Evolutionary conservation across 75 land plant genomes (phyloP).

Genomic region (Larix kaempferi): DNA sequence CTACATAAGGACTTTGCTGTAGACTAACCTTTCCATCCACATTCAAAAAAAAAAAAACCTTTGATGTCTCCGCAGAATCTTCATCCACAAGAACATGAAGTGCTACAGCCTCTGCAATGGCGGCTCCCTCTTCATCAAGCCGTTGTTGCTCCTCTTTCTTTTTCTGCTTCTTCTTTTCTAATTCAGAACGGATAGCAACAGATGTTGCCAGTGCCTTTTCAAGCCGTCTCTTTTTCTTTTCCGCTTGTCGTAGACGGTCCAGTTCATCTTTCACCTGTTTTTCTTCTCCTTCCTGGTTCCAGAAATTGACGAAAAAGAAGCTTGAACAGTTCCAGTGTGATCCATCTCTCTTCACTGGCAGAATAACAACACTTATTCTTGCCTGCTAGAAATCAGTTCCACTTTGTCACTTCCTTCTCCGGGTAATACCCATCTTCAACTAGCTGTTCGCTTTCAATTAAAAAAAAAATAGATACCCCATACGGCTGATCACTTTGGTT

Average conservation of each 20-base stretch:
- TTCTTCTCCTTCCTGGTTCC: slow-evolving; percentile 82
- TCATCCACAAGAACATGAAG: slow-evolving; percentile 87
- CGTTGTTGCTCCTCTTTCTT: slow-evolving; percentile 94
- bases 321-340: slow-evolving; percentile 34
- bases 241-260: slow-evolving; percentile 90
- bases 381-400: background rate
- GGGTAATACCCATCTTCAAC: background rate
- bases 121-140: slow-evolving; percentile 97
- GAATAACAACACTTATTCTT: background rate
- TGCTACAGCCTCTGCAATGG: slow-evolving; percentile 95
- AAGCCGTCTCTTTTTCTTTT: slow-evolving; percentile 92
- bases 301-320: slow-evolving; percentile 13
- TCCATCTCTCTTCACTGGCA: slow-evolving; percentile 24
- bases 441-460: background rate
- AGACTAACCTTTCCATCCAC: slow-evolving; percentile 16
- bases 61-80: slow-evolving; percentile 61
- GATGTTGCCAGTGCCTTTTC: slow-evolving; percentile 99
- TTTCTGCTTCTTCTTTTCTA: slow-evolving; percentile 93
- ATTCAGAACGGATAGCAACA: slow-evolving; percentile 89
- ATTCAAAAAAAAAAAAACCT: slow-evolving; percentile 23
- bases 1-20: slow-evolving; percentile 12
- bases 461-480: background rate
- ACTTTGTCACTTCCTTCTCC: background rate
- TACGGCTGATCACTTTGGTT: background rate
- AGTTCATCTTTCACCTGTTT: slow-evolving; percentile 93